Evolutionary conservation across 805 yeast species (phyloP).

Genomic region (Cyberlindnera euphorbiae): DNA sequence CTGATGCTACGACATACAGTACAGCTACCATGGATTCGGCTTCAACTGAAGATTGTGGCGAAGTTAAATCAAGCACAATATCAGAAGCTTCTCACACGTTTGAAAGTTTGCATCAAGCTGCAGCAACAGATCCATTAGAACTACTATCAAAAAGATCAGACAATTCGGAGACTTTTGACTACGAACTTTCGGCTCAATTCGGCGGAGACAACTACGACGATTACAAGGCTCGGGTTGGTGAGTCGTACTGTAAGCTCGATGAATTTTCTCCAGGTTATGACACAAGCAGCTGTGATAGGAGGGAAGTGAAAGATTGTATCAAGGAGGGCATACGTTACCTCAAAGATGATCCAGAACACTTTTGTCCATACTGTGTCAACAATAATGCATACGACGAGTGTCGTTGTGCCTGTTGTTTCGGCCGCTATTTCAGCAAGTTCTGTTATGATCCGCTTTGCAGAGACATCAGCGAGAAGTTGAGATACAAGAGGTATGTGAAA

Average conservation of each 20-base stretch:
- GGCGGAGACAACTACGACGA: conserved; percentile 28
- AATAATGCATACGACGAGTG: conserved; percentile 26
- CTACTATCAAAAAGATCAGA: too few relatives aligned
- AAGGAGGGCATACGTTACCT: conserved; percentile 20
- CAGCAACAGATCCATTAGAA: too few relatives aligned
- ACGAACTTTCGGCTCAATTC: conserved; percentile 1
- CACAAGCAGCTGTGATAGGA: conserved; percentile 17
- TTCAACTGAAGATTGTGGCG: too few relatives aligned
- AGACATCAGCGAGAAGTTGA: conserved; percentile 18
- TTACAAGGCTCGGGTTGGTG: conserved; percentile 14
- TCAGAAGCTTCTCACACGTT: too few relatives aligned
- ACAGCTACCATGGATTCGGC: not conserved
- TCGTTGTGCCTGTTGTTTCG: conserved; percentile 27
- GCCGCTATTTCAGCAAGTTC: conserved; percentile 22
- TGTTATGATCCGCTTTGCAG: conserved; percentile 26
- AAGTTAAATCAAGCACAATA: too few relatives aligned
- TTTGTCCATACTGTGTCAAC: conserved; percentile 26
- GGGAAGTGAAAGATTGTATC: conserved; percentile 21
- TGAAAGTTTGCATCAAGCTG: too few relatives aligned
- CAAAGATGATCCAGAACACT: conserved; percentile 20
- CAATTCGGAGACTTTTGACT: not conserved
- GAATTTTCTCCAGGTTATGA: conserved; percentile 22
- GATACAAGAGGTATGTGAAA: conserved; percentile 24
- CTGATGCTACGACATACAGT: conserved; percentile 1
- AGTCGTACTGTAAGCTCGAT: conserved; percentile 17